These are phyloP conservation scores for Hanseniaspora nectarophila DNA, from an alignment of 805 yeast genomes.

Conservation along the genomic window DNA sequence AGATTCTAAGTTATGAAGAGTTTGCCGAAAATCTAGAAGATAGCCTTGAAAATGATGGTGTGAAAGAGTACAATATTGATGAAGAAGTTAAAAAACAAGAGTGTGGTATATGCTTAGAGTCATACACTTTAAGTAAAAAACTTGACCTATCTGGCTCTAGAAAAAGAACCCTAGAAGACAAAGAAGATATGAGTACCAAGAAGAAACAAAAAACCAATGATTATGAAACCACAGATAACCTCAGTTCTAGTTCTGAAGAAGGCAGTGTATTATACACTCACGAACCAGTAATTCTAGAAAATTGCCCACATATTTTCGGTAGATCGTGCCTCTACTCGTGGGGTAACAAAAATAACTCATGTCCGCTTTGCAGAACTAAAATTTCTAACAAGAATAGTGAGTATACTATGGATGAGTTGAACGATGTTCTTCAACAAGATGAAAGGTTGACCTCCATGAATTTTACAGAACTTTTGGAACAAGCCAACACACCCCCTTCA, in stretches of 20 bases:
- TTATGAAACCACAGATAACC: neutral
- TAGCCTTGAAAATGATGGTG: neutral
- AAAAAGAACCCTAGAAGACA: neutral
- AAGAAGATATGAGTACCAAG: neutral
- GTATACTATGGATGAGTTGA: conserved; percentile 22
- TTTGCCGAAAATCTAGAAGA: neutral
- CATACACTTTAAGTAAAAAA: neutral
- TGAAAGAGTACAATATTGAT: neutral
- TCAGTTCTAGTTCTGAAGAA: neutral
- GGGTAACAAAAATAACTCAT: conserved; percentile 60
- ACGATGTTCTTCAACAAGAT: conserved; percentile 18
- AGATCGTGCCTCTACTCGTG: conserved; percentile 72
- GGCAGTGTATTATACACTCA: conserved; percentile 36
- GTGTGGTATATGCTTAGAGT: conserved; percentile 13
- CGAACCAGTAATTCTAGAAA: conserved; percentile 57
- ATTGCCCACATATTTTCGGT: conserved; percentile 78
- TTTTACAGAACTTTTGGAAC: conserved; percentile 21
- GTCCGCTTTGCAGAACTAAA: conserved; percentile 73
- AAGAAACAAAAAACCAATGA: conserved; percentile 4
- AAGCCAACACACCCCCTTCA: neutral
- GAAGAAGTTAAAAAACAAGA: neutral
- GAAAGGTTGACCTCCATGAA: conserved; percentile 16
- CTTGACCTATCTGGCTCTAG: neutral
- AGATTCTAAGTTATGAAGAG: neutral
- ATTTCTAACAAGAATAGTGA: conserved; percentile 25